Base-by-base conservation (phyloP, 331 rosid genomes). In the Acacia pycnantha region DNA sequence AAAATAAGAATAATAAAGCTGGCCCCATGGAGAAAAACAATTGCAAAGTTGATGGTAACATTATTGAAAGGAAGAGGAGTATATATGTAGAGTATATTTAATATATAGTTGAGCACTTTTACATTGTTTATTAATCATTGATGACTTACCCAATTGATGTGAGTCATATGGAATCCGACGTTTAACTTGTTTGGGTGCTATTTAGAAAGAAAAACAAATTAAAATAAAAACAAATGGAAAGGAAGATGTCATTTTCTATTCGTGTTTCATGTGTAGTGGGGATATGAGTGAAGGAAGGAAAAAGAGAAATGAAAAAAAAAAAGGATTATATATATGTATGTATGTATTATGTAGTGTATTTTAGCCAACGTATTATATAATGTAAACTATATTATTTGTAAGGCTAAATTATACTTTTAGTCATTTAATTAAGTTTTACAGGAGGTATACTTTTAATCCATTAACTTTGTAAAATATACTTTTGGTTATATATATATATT, bases 401-500 rank as follows among this genome's bases (percentile, higher is more conserved):
- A 37, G 9, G 7, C 0, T 37, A 1, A 37, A 37, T 7, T 37
- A 37, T 37, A 37, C 2, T 37, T 37, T 37, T 5, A 37, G 0
- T 37, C 8, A 0, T 37, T 37, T 37, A 6, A 37, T 37, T 37
- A 6, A 37, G 41, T 37, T 37, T 37, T 37, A 37, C 0, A 37
- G 0, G 8, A 37, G 0, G 8, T 6, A 37, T 37, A 37, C 0
- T 37, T 37, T 35, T 35, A 0, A 35, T 35, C 0, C 1, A 0
- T 35, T 35, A 35, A 35, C 4, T 35, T 35, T 35, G 40, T 35
- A 35, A 35, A 35, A 0, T 35, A 35, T 35, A 5, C 7, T 35
- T 35, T 37, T 37, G 8, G 5, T 37, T 8, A n/a, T n/a, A n/a
- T n/a, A 4, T 6, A 6, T 37, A 37, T 37, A 37, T 37, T 37